Evolutionary conservation across 2,329 filamentous ascomycete species (phyloP).

Genomic region (Botrytis tulipae): DNA sequence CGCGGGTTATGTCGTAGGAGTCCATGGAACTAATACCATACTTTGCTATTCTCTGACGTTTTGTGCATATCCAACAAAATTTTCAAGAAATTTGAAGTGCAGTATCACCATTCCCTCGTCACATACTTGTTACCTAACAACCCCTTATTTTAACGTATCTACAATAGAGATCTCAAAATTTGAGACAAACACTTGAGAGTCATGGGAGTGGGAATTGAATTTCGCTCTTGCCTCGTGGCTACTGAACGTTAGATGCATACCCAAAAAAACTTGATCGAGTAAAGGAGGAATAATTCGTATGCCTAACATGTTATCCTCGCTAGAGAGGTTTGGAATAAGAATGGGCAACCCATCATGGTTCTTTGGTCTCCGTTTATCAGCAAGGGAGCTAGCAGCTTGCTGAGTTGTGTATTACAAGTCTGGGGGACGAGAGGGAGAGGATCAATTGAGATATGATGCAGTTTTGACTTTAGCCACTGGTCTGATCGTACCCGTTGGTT

Average conservation of each 20-base stretch:
- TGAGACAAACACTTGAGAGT: not conserved
- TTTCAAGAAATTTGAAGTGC: not conserved
- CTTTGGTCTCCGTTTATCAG: not conserved
- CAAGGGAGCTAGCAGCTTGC: not conserved
- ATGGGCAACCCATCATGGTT: fast-evolving
- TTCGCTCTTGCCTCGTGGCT: not conserved
- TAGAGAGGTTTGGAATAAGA: not conserved
- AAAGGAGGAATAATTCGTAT: not conserved
- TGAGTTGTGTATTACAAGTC: not conserved
- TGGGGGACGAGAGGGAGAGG: not conserved
- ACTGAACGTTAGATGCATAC: not conserved
- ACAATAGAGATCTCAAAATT: not conserved
- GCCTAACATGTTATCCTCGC: not conserved
- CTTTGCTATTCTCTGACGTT: no score
- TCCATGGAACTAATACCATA: not conserved
- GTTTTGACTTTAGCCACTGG: no score
- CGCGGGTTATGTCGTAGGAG: not conserved
- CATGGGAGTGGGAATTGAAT: no score
- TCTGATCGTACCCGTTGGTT: not conserved
- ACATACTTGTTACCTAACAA: not conserved
- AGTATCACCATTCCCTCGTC: not conserved
- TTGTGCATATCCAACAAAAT: not conserved
- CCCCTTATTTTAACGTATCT: not conserved
- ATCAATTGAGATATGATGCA: not conserved
- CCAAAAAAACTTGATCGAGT: not conserved